A percentile compares a stretch with the other conserved stretches of the same genome.
phyloP scores from a whole-genome alignment of 352 stramenopile species.

The Thalassiosira pacifica region DNA sequence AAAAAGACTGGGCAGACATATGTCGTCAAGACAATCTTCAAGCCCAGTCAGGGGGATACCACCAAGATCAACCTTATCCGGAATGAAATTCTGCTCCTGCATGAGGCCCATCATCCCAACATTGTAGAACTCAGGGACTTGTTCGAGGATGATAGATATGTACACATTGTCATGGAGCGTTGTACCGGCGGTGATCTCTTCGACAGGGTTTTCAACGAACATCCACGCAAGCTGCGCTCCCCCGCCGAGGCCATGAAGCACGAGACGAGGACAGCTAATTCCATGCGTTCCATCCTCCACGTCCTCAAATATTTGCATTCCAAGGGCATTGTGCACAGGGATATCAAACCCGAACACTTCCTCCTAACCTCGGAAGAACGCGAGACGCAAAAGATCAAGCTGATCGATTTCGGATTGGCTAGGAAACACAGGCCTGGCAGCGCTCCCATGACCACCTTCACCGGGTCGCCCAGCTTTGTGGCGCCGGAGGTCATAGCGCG shows the following conservation, averaged over 20 bases:
- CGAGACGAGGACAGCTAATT: constrained; percentile 36
- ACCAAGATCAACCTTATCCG: constrained; percentile 54
- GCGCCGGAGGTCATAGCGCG: constrained; percentile 93
- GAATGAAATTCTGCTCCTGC: constrained; percentile 57
- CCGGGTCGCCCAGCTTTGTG: constrained; percentile 74
- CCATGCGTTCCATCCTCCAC: constrained; percentile 49
- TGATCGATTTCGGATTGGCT: constrained; percentile 88
- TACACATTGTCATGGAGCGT: constrained; percentile 98
- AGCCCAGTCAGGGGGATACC: constrained; percentile 34
- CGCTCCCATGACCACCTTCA: constrained; percentile 54
- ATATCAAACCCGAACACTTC: constrained; percentile 61
- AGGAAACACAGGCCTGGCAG: constrained; percentile 65
- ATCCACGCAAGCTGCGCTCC: constrained; percentile 91
- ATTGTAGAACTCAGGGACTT: constrained; percentile 87
- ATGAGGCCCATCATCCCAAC: constrained; percentile 77
- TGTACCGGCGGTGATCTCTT: constrained; percentile 97
- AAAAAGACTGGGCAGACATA: constrained; percentile 40
- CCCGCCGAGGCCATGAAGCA: constrained; percentile 38
- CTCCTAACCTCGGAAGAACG: constrained; percentile 47
- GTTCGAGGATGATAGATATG: constrained; percentile 87
- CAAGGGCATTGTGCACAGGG: constrained; percentile 46
- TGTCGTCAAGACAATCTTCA: constrained; percentile 55
- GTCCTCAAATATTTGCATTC: constrained; percentile 58
- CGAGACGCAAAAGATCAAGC: constrained; percentile 71
- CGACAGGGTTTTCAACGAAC: constrained; percentile 96